phyloP scores from a whole-genome alignment of 1,284 basidiomycete species.

The Ceratobasidium sp. region DNA sequence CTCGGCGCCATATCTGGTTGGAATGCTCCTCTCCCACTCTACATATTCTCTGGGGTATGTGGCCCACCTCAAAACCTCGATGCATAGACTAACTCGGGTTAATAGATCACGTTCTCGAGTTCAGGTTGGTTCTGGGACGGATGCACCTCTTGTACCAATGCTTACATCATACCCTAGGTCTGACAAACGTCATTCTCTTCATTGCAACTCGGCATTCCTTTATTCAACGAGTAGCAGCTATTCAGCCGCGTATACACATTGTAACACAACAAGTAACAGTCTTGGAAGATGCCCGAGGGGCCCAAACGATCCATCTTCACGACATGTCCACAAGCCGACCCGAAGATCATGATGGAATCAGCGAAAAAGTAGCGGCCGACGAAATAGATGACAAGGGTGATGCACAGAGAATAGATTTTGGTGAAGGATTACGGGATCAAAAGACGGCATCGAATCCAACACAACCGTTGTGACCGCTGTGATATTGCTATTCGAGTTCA shows the following conservation, averaged over 20 bases:
- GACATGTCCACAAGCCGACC: constrained; percentile 2
- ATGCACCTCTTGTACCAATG: neutral
- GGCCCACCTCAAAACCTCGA: no score
- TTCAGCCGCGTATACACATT: constrained; percentile 19
- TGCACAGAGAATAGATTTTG: neutral
- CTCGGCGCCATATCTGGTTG: constrained; percentile 27
- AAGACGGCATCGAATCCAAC: no score
- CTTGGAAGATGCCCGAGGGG: constrained; percentile 21
- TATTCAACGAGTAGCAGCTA: constrained; percentile 11
- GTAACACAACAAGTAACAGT: constrained; percentile 33
- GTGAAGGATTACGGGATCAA: neutral
- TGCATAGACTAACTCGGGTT: neutral
- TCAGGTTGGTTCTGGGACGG: neutral
- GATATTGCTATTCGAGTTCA: no score
- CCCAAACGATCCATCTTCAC: constrained; percentile 32
- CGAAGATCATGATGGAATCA: constrained; percentile 20
- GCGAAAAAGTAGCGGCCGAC: constrained; percentile 20
- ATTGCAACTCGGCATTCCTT: constrained; percentile 35
- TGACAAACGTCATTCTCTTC: constrained; percentile 35
- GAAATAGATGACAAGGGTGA: neutral
- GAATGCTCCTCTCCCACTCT: constrained; percentile 6
- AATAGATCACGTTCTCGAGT: constrained; percentile 22
- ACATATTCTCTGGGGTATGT: constrained; percentile 30
- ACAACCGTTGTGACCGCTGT: no score
- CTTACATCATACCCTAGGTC: neutral